A percentile compares a stretch with the other conserved stretches of the same genome.
phyloP scores from a whole-genome alignment of 345 rosid genomes.

The Cardamine chenopodiifolia region DNA sequence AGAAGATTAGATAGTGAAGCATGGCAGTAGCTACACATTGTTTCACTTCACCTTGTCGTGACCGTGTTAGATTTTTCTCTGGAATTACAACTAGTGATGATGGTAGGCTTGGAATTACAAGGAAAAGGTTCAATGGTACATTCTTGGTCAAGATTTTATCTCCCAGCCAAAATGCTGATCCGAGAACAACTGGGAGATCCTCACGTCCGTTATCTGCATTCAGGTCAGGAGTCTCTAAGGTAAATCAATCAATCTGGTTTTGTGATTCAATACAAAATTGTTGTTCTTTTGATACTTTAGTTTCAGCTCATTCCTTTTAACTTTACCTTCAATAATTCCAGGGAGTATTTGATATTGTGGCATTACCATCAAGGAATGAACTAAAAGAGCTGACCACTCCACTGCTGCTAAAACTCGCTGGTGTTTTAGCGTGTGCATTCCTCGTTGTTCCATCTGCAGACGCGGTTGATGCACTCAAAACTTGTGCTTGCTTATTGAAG shows the following conservation, averaged over 20 bases:
- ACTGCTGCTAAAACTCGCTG: constrained; percentile 51
- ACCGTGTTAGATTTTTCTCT: constrained; percentile 44
- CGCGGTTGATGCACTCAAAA: constrained; percentile 92
- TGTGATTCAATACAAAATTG: not conserved
- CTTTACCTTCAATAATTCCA: constrained; percentile 29
- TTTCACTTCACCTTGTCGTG: constrained; percentile 49
- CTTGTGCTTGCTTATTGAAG: constrained; percentile 84
- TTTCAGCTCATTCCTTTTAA: not conserved
- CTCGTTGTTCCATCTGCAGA: constrained; percentile 82
- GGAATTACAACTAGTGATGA: constrained; percentile 34
- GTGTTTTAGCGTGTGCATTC: constrained; percentile 60
- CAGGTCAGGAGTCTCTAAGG: constrained; percentile 48
- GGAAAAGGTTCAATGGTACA: constrained; percentile 44
- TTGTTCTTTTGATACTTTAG: not conserved
- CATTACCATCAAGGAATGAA: constrained; percentile 42
- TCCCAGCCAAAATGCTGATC: constrained; percentile 39
- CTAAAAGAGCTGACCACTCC: constrained; percentile 50
- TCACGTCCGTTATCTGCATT: constrained; percentile 41
- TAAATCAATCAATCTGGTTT: constrained; percentile 30
- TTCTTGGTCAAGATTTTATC: constrained; percentile 48
- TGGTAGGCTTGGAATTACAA: constrained; percentile 29
- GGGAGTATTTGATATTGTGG: constrained; percentile 46
- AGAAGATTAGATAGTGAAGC: constrained; percentile 38
- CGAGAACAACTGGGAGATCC: constrained; percentile 45
- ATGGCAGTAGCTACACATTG: constrained; percentile 66